Base-by-base conservation (phyloP, 352 stramenopile species). In the Thalassiosira hispida region DNA sequence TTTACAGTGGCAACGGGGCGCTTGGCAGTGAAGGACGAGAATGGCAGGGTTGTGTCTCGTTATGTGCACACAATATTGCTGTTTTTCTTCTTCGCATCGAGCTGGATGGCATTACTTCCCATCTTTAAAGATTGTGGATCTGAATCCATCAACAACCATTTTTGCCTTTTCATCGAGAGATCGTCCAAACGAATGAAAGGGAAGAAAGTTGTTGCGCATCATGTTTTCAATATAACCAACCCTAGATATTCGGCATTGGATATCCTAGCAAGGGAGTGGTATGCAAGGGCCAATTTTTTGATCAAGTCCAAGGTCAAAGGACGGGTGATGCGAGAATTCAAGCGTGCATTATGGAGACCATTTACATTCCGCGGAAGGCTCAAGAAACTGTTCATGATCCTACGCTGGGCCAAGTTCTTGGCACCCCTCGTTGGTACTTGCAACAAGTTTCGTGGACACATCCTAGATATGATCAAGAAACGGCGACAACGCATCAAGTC, bases 341-440 rank as follows among this genome's bases (percentile, higher is more conserved):
- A 64, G 9, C 35, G 38, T 6, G 75, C 68, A 14, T 27, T 83
- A 27, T 67, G 47, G 4, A 68, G 65, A 20, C 68, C 75, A 29
- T 74, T 83, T 23, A 64, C 77, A 31, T 85, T 90, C 46, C 73
- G 71, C 22, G 74, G 69, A 16, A 29, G 77, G 22, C 0, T 90
- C 0, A 55, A 53, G 14, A 79, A 67, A 31, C 14, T 85, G 11
- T 67, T 90, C 0, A 65, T 16, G 9, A 46, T 77, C 7, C 27
- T 91, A 9, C 77, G 80, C 38, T 92, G 79, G 77, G 38, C 75
- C 8, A 92, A 90, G 44, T 92, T 88, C 53, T 52, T 86, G 2
- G 71, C 62, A 27, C 84, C 87, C 3, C 60, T 92, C 0, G 67
- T 91, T 46, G 84, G 73, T 16, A 83, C 83, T 20, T 79, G 74